Conservation (phyloP, 805 yeast species). For the Cyberlindnera veronae region DNA sequence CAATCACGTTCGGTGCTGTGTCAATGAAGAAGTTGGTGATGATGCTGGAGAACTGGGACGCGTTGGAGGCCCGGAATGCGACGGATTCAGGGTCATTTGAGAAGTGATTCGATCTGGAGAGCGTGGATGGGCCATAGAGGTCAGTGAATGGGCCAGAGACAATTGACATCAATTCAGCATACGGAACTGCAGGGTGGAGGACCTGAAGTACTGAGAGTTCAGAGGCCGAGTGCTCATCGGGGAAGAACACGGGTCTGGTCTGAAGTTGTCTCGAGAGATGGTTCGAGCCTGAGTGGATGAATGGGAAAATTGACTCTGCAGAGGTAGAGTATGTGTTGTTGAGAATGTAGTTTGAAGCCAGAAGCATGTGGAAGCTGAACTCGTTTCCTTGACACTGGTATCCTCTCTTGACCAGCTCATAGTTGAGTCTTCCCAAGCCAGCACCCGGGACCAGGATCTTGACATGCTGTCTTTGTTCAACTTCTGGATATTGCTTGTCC, state of each 20-base stretch:
- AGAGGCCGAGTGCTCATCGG: slow-evolving; percentile 46
- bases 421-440: slow-evolving; percentile 57
- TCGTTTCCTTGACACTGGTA: slow-evolving; percentile 68
- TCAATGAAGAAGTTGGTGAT: slow-evolving; percentile 62
- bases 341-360: slow-evolving; percentile 50
- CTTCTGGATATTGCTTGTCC: slow-evolving; percentile 36
- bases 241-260: slow-evolving; percentile 47
- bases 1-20: slow-evolving; percentile 57
- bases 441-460: slow-evolving; percentile 60
- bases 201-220: slow-evolving; percentile 31
- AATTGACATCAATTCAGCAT: slow-evolving; percentile 59
- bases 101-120: slow-evolving; percentile 16
- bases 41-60: slow-evolving; percentile 40
- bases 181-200: slow-evolving; percentile 38
- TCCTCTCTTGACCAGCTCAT: slow-evolving; percentile 52
- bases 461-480: slow-evolving; percentile 33
- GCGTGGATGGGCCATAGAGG: slow-evolving; percentile 49
- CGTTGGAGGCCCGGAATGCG: slow-evolving; percentile 40
- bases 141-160: slow-evolving; percentile 72
- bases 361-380: slow-evolving; percentile 59
- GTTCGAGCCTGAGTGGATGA: slow-evolving; percentile 49
- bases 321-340: slow-evolving; percentile 42
- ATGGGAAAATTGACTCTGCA: slow-evolving; percentile 47
- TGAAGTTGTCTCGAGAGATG: slow-evolving; percentile 43
- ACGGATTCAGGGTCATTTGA: slow-evolving; percentile 34